Conservation (phyloP, 352 stramenopile species). For the Phytophthora tubulina region DNA sequence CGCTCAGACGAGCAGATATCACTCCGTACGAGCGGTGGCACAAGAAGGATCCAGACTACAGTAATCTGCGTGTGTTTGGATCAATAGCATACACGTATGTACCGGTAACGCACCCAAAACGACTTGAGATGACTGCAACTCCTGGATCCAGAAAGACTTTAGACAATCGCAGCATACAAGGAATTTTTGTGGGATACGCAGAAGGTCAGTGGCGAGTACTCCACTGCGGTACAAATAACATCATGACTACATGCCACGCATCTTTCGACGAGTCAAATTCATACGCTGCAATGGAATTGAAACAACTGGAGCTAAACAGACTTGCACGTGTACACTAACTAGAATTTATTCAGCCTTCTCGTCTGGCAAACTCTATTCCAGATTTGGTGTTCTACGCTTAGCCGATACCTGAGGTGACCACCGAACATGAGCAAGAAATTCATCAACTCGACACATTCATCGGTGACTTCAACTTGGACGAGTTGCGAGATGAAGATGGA, state of each 20-base stretch:
- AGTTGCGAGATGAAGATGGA: constrained; percentile 6
- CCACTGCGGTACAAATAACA: constrained; percentile 13
- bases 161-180: constrained; percentile 10
- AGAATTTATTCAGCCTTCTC: constrained; percentile 6
- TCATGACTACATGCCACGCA: constrained; percentile 14
- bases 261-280: constrained; percentile 19
- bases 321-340: not conserved
- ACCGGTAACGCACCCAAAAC: constrained; percentile 4
- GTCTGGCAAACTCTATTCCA: constrained; percentile 5
- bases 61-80: constrained; percentile 18
- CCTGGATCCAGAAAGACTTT: constrained; percentile 21
- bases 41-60: constrained; percentile 12
- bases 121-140: not conserved
- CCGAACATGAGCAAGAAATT: not conserved
- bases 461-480: constrained; percentile 16
- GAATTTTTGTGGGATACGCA: constrained; percentile 19
- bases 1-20: constrained; percentile 1
- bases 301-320: constrained; percentile 1
- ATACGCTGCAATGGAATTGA: not conserved
- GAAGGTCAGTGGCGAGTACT: constrained; percentile 16
- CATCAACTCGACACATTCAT: constrained; percentile 21
- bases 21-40: constrained; percentile 25
- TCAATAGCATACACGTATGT: constrained; percentile 23
- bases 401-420: not conserved
- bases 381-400: constrained; percentile 14